phyloP scores from a whole-genome alignment of 78 protist genomes.

The Tieghemostelium lacteum region DNA sequence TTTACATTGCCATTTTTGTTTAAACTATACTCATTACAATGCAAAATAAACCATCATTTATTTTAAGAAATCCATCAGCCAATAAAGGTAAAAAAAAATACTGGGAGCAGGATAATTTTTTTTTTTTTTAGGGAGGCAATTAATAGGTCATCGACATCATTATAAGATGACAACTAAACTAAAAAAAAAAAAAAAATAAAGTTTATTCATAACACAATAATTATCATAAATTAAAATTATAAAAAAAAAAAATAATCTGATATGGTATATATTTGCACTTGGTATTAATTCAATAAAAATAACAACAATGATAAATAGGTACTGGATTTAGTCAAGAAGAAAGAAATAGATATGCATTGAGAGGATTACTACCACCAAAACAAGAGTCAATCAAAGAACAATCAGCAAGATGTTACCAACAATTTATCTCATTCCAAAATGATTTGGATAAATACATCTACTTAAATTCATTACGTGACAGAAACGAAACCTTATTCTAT shows the following conservation, averaged over 20 bases:
- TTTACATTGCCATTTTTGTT: no score
- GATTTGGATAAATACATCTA: conserved; percentile 85
- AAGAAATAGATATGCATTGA: conserved; percentile 61
- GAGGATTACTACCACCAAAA: conserved; percentile 90
- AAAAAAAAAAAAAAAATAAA: conserved; percentile 3
- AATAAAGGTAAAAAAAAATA: conserved; percentile 24
- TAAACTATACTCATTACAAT: no score
- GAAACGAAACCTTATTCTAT: conserved; percentile 92
- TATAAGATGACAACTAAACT: neutral
- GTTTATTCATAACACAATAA: neutral
- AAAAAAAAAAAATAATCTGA: neutral
- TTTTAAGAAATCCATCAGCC: conserved; percentile 34
- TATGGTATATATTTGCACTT: no score
- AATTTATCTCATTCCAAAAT: conserved; percentile 26
- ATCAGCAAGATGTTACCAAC: conserved; percentile 61
- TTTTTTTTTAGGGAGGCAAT: no score
- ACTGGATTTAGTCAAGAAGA: conserved; percentile 61
- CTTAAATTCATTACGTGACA: conserved; percentile 81
- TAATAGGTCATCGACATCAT: no score
- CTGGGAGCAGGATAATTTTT: no score
- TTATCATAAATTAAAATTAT: no score
- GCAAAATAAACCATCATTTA: conserved; percentile 31
- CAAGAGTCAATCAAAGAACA: conserved; percentile 81
- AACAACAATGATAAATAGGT: no score
- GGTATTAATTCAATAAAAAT: no score